Conservation (phyloP, 495 filamentous ascomycete species). For the Poronia punctata region DNA sequence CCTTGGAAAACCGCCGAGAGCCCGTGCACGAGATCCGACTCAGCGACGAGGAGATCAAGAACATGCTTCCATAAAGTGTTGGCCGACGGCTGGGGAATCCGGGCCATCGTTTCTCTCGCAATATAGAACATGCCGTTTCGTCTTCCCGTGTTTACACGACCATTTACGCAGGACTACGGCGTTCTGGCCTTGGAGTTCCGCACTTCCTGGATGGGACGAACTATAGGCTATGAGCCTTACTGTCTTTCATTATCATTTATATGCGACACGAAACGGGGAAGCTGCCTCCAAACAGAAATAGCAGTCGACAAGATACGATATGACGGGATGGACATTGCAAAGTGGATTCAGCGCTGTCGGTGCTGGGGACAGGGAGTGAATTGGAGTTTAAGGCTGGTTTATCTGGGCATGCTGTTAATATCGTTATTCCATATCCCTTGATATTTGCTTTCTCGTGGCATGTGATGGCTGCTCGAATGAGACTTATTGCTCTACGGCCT, state of each 20-base stretch:
- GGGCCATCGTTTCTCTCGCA: constrained; percentile 10
- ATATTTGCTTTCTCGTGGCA: not conserved
- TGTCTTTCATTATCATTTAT: not conserved
- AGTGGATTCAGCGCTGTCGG: not conserved
- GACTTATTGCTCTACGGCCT: constrained; percentile 1
- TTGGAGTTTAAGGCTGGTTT: constrained; percentile 5
- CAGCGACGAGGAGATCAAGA: constrained; percentile 55
- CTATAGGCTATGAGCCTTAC: constrained; percentile 7
- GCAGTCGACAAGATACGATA: constrained; percentile 5
- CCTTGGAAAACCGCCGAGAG: constrained; percentile 58
- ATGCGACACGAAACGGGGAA: not conserved
- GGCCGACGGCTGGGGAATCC: not conserved
- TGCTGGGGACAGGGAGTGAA: not conserved
- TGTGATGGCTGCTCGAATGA: not conserved
- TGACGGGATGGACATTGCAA: constrained; percentile 1
- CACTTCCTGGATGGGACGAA: constrained; percentile 25
- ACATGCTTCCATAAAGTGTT: constrained; percentile 43
- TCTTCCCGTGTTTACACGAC: constrained; percentile 25
- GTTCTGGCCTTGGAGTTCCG: constrained; percentile 24
- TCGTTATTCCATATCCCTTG: constrained; percentile 7
- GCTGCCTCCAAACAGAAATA: constrained; percentile 4
- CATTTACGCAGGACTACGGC: constrained; percentile 28
- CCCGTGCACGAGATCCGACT: constrained; percentile 61
- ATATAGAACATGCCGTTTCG: constrained; percentile 22
- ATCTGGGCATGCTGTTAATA: constrained; percentile 8